These are phyloP conservation scores for Colletotrichum neosansevieriae DNA, from an alignment of 2,329 filamentous ascomycete genomes.

Conservation along the genomic window DNA sequence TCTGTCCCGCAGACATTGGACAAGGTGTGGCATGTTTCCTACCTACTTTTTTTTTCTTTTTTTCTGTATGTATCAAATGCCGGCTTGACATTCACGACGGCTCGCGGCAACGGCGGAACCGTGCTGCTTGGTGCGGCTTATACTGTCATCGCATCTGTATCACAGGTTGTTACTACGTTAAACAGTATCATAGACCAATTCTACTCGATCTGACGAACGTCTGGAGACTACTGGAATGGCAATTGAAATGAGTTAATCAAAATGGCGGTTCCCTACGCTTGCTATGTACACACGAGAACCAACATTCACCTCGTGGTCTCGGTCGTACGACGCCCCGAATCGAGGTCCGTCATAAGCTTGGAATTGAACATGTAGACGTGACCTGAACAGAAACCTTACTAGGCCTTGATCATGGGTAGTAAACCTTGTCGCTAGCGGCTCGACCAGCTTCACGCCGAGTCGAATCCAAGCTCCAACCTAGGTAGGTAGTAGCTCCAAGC, in stretches of 20 bases:
- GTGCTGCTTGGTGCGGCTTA: background rate
- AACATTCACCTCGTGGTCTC: background rate
- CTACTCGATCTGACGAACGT: constrained; percentile 24
- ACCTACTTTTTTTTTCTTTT: background rate
- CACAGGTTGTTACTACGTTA: constrained; percentile 13
- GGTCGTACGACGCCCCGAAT: no score
- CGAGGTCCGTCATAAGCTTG: no score
- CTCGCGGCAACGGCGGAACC: constrained; percentile 12
- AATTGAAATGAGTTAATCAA: constrained; percentile 6
- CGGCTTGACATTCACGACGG: background rate
- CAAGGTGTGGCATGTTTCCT: constrained; percentile 5
- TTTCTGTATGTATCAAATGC: constrained; percentile 15
- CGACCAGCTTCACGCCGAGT: no score
- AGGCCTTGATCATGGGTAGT: no score
- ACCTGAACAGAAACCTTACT: no score
- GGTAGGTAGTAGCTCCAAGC: background rate
- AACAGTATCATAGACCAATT: constrained; percentile 28
- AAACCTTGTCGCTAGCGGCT: no score
- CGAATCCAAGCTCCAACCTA: no score
- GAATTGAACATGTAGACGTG: no score
- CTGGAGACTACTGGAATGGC: constrained; percentile 14
- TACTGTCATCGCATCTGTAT: constrained; percentile 15
- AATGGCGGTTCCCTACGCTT: background rate
- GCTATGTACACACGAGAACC: background rate
- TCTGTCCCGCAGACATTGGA: background rate